Conservation (phyloP, 371 early-diverging fungal genomes). For the Capillidium heterosporum region DNA sequence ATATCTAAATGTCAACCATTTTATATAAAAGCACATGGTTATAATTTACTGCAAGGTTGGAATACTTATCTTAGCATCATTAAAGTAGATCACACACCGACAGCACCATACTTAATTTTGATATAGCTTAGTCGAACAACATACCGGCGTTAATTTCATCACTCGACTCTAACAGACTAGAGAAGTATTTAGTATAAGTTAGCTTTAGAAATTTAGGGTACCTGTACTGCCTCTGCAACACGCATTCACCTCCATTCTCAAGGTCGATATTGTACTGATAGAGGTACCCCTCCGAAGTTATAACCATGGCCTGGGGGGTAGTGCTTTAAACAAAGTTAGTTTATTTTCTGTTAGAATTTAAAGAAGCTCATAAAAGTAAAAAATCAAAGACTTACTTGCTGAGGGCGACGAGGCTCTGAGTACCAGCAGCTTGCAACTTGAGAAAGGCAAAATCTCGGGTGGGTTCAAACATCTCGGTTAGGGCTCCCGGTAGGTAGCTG, state of each 20-base stretch:
- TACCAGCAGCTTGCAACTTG: conserved; percentile 65
- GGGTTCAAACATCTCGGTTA: conserved; percentile 90
- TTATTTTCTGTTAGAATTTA: not conserved
- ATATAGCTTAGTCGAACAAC: too few species aligned
- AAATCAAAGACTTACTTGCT: conserved; percentile 25
- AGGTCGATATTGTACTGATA: conserved; percentile 79
- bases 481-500: conserved; percentile 61
- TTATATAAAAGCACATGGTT: too few species aligned
- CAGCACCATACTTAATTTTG: too few species aligned
- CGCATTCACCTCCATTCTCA: conserved; percentile 83
- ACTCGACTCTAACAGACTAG: conserved; percentile 5
- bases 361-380: not conserved
- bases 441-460: conserved; percentile 82
- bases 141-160: not conserved
- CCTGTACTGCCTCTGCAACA: conserved; percentile 59
- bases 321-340: conserved; percentile 19
- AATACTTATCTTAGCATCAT: too few species aligned
- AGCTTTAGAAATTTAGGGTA: conserved; percentile 6
- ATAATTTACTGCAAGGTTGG: too few species aligned
- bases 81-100: too few species aligned
- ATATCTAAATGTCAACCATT: too few species aligned
- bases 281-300: conserved; percentile 78
- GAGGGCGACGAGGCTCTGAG: conserved; percentile 64
- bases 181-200: not conserved
- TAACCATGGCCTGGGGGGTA: conserved; percentile 72